phyloP scores from a whole-genome alignment of 305 asterid species.

The Salvia sclarea region DNA sequence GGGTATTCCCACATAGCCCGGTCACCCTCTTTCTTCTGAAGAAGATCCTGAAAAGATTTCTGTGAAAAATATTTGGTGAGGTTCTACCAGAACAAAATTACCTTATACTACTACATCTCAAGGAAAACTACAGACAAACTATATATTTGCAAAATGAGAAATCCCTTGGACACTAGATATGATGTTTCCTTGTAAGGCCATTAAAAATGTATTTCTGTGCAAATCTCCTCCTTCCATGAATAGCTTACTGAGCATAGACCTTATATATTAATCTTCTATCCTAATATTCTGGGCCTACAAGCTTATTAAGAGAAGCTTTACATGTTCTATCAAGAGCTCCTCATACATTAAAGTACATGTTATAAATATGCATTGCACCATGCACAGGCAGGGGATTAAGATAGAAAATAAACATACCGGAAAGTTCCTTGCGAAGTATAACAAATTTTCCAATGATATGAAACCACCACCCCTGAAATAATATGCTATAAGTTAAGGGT shows the following conservation, averaged over 20 bases:
- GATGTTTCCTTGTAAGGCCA: conserved; percentile 12
- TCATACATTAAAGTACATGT: neutral
- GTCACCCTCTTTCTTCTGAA: conserved; percentile 92
- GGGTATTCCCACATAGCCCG: conserved; percentile 99
- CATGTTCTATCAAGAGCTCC: conserved; percentile 8
- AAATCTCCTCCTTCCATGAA: neutral
- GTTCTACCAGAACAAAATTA: conserved; percentile 19
- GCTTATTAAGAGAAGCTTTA: conserved; percentile 8
- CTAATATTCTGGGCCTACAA: conserved; percentile 16
- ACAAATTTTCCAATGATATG: conserved; percentile 92
- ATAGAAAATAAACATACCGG: conserved; percentile 57
- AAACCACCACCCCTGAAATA: conserved; percentile 93
- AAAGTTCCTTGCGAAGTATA: conserved; percentile 81
- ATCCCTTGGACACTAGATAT: neutral
- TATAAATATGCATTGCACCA: conserved; percentile 7
- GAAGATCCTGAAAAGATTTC: conserved; percentile 99
- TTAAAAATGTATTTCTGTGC: conserved; percentile 13
- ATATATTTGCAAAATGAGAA: conserved; percentile 9
- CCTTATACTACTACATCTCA: conserved; percentile 10
- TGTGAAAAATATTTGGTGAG: conserved; percentile 39
- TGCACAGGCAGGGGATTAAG: neutral
- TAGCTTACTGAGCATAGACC: neutral
- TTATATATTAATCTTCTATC: neutral
- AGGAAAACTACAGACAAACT: conserved; percentile 4
- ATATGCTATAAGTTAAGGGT: conserved; percentile 25